Conservation (phyloP, 83 land plant species). For the Thuja plicata region DNA sequence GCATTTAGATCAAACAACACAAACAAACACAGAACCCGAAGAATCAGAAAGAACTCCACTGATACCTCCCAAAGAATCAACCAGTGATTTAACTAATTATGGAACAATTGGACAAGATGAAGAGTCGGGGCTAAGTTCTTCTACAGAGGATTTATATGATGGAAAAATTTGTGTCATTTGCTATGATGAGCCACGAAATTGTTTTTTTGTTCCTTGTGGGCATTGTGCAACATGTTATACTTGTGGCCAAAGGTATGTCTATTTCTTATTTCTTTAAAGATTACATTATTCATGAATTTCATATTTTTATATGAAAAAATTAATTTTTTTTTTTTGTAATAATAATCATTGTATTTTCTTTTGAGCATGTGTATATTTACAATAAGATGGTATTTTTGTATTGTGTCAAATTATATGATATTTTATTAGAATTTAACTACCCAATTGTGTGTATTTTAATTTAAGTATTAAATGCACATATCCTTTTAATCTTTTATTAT, state of each 20-base stretch:
- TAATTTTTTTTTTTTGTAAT: background rate
- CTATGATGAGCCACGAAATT: slow-evolving; percentile 35
- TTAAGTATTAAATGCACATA: too few relatives aligned
- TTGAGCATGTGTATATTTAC: too few relatives aligned
- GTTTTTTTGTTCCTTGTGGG: slow-evolving; percentile 62
- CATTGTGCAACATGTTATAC: slow-evolving; percentile 51
- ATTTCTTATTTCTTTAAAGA: background rate
- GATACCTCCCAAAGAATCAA: slow-evolving; percentile 16
- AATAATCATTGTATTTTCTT: too few relatives aligned
- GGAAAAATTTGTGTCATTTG: slow-evolving; percentile 54
- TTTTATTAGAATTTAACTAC: too few relatives aligned
- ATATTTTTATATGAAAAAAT: background rate
- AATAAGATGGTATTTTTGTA: background rate
- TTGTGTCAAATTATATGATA: background rate
- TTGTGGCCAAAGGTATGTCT: slow-evolving; percentile 51
- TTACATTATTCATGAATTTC: background rate
- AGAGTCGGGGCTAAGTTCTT: slow-evolving; percentile 23
- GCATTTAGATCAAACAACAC: background rate
- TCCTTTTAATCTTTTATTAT: too few relatives aligned
- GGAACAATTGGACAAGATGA: slow-evolving; percentile 34
- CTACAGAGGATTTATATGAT: slow-evolving; percentile 45
- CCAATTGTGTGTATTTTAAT: too few relatives aligned
- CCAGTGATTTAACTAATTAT: slow-evolving; percentile 14
- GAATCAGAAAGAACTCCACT: slow-evolving; percentile 22
- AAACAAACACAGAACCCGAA: background rate